Base-by-base conservation (phyloP, 768 basidiomycete genomes). In the Polyporus arcularius region DNA sequence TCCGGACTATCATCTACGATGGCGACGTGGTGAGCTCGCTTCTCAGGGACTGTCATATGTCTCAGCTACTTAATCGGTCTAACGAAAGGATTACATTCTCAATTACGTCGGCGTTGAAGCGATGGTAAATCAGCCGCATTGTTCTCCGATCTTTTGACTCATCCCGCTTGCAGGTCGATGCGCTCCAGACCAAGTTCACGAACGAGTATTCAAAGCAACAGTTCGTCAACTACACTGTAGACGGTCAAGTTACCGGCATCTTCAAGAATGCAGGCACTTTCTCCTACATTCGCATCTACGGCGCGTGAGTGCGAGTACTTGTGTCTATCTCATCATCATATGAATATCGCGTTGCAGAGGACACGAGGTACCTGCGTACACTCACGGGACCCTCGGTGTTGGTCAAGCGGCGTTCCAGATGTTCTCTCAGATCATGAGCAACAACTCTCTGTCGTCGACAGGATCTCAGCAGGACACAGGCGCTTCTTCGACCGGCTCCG, bases 241-340 rank as follows among this genome's bases (percentile, higher is more conserved):
- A 74, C 1, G 85, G 85, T 0, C 75, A 80, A 57, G 59, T 70
- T 2, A 73, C 85, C 5, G 85, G 84, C 3, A 70, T 80, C 31
- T 85, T 74, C 74, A 86, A 86, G 74, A 85, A 84, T 56, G 83
- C 85, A 4, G 85, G 84, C 12, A 82, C 74, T 1, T 79, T 81
- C 68, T 83, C 84, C 14, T 86, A 85, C 63, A 68, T 86, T 16
- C 77, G 84, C 11, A 76, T 85, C 28, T 81, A 72, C 58, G 69
- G 69, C 38, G 69, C 71, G 68, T 69, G 55, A 67, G 68, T 68
- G 3, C 1, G 35, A 30, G 11, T n/a, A 21, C 46, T 15, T 46
- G 30, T 15, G 26, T n/a, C 31, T 40, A 18, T 15, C 43, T n/a
- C 43, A 3, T n/a, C 7, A 16, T 45, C 8, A n/a, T 18, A 45